Conservation (phyloP, 2,329 filamentous ascomycete genomes). For the Fusarium buxicola region DNA sequence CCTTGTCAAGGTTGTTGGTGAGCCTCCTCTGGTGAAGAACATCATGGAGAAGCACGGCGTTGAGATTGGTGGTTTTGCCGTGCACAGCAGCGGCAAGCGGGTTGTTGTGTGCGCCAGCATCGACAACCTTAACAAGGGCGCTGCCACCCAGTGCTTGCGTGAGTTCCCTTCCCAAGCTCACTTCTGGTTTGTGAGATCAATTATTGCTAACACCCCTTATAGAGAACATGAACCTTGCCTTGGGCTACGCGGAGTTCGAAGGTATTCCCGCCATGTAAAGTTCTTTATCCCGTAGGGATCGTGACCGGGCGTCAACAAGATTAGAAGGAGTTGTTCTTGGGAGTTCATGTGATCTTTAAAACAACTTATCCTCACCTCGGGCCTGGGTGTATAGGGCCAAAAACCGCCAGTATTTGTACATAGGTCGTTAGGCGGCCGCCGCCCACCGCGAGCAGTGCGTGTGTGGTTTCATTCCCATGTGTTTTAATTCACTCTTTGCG, state of each 20-base stretch:
- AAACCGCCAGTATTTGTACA: conserved; percentile 11
- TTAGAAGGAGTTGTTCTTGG: conserved; percentile 19
- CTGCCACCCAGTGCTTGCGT: conserved; percentile 1
- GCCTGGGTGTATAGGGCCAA: not conserved
- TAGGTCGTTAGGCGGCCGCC: conserved; percentile 2
- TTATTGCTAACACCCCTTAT: conserved; percentile 64
- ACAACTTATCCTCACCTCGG: conserved; percentile 8
- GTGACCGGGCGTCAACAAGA: conserved; percentile 28
- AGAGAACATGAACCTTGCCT: conserved; percentile 93
- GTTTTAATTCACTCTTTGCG: too few relatives aligned
- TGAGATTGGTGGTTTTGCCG: too few relatives aligned
- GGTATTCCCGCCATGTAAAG: conserved; percentile 74
- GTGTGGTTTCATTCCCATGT: not conserved
- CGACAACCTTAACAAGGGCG: conserved; percentile 8
- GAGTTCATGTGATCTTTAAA: conserved; percentile 21
- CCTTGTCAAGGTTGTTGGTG: conserved; percentile 91
- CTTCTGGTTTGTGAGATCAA: too few relatives aligned
- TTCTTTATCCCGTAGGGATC: not conserved
- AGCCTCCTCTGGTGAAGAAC: conserved; percentile 67
- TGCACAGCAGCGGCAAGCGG: conserved; percentile 13
- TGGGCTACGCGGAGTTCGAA: conserved; percentile 89
- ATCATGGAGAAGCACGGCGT: too few relatives aligned
- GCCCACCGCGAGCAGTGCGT: not conserved
- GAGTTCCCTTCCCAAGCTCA: not conserved
- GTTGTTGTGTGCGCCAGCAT: not conserved